Evolutionary conservation across 2,329 filamentous ascomycete genomes (phyloP), one percentile per base, ranked within the genome.

Genomic region (Ceratocystis harringtonii): DNA sequence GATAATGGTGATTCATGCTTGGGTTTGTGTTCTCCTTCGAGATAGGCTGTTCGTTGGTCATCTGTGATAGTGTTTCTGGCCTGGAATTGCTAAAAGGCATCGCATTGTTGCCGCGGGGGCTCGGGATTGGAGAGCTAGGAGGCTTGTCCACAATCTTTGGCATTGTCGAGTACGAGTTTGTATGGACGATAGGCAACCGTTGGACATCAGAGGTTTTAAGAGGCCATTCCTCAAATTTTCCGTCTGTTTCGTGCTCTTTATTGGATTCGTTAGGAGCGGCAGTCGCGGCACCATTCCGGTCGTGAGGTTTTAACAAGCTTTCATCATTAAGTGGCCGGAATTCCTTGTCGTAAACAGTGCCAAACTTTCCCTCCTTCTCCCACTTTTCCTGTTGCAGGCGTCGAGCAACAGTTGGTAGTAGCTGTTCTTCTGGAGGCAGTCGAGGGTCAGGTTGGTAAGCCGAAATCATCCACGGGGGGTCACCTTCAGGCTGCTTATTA

Each of bases 371-470:
- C 74, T 96, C 90, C 70, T 86, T 89, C 75, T 95, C 91, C 92
- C 91, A 96, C 74, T 92, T 89, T 74, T 96, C 91, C 76, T 96
- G 92, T 74, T 94, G 89, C 74, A 97, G 81, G 65, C 90, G 83
- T 71, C 88, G 90, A 12, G 94, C 94, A 68, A 97, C 91, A 0
- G 94, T 97, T 0, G 94, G 94, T 10, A 99, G 84, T 64, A 99
- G 85, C 73, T 99, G 94, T 74, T 99, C 89, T 68, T 99, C 94
- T 0, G 91, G 94, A 5, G 94, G 94, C 43, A 99, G 79, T 68
- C 91, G 87, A 36, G 94, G 94, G 73, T 99, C 94, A 0, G 94
- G 94, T 72, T 95, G 95, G 75, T 96, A 99, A 76, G 95, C 90
- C 25, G 88, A 89, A 58, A 94, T 84, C 76, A 97, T 83, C 94